phyloP scores from a whole-genome alignment of 305 asterid species.

The Fraxinus latifolia region DNA sequence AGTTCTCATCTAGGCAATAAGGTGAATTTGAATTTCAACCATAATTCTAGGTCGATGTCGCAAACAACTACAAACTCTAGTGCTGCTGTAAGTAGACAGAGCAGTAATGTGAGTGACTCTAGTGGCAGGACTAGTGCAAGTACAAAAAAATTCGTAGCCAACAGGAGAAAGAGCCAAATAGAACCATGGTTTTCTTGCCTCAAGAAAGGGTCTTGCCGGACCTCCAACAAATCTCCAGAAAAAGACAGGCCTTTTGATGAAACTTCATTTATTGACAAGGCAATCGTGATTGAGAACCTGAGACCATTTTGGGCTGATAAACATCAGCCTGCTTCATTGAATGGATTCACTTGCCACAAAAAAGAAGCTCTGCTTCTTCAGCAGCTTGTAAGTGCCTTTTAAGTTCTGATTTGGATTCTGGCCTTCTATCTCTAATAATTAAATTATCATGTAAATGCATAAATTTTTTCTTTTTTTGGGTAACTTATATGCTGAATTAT shows the following conservation, averaged over 20 bases:
- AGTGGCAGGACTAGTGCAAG: slow-evolving; percentile 59
- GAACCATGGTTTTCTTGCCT: slow-evolving; percentile 72
- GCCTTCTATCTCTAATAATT: neutral
- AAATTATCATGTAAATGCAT: neutral
- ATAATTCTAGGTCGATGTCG: slow-evolving; percentile 25
- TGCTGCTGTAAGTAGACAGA: slow-evolving; percentile 55
- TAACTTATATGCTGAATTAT: neutral
- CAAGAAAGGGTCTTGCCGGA: slow-evolving; percentile 64
- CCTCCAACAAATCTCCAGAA: slow-evolving; percentile 54
- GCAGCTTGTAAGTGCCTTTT: slow-evolving; percentile 47
- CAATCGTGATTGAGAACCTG: slow-evolving; percentile 64
- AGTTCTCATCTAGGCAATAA: slow-evolving; percentile 22
- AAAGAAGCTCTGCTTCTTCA: slow-evolving; percentile 65
- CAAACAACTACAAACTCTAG: slow-evolving; percentile 33
- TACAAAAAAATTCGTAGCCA: slow-evolving; percentile 48
- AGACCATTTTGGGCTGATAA: slow-evolving; percentile 81
- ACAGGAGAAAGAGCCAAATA: slow-evolving; percentile 47
- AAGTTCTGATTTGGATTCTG: neutral
- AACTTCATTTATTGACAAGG: slow-evolving; percentile 64
- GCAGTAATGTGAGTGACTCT: slow-evolving; percentile 45
- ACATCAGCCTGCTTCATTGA: slow-evolving; percentile 58
- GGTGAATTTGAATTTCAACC: slow-evolving; percentile 25
- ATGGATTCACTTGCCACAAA: slow-evolving; percentile 64
- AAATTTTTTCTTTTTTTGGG: neutral
- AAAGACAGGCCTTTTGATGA: slow-evolving; percentile 54